Base-by-base conservation (phyloP, 148 eudicot genomes). In the Rhododendron ferrugineum region DNA sequence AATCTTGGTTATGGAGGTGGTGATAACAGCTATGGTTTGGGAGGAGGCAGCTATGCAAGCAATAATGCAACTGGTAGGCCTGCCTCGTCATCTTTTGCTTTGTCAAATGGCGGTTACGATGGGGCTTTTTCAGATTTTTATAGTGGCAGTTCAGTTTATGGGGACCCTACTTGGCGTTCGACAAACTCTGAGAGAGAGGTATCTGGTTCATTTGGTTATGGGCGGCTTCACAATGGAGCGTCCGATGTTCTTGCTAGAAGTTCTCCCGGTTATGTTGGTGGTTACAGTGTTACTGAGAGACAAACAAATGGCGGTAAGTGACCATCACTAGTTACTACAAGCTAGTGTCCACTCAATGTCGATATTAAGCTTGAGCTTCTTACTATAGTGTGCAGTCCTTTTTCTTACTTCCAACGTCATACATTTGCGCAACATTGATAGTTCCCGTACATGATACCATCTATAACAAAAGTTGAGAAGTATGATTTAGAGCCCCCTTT, bases 111-210 rank as follows among this genome's bases (percentile, higher is more conserved):
- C 50, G 88, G 93, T 70, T 86, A 85, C 87, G 94, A 91, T 77
- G 94, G 91, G 85, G 87, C 87, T 54, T 86, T 93, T 84, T 34
- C 91, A 28, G 95, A 93, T 83, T 88, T 90, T 23, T 92, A 92
- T 85, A 91, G 89, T 85, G 90, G 91, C 82, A 84, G 89, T 83
- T 91, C 92, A 16, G 88, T 87, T 78, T 88, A 88, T 81, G 92
- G 88, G 85, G 96, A 93, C 80, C 46, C 92, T 40, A 91, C 94
- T 60, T 93, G 96, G 96, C 91, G 89, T 83, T 88, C 89, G 52
- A 87, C 86, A 64, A 88, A 91, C 82, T 86, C 89, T 78, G 93
- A 92, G 87, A 85, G 88, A 86, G 93, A 91, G 72, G 93, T 83
- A 32, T 86, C 93, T 80, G 90, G 89, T 85, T 87, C 94, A 37